These are phyloP conservation scores for Plasmopara halstedii DNA, from an alignment of 352 stramenopile species.

Conservation along the genomic window DNA sequence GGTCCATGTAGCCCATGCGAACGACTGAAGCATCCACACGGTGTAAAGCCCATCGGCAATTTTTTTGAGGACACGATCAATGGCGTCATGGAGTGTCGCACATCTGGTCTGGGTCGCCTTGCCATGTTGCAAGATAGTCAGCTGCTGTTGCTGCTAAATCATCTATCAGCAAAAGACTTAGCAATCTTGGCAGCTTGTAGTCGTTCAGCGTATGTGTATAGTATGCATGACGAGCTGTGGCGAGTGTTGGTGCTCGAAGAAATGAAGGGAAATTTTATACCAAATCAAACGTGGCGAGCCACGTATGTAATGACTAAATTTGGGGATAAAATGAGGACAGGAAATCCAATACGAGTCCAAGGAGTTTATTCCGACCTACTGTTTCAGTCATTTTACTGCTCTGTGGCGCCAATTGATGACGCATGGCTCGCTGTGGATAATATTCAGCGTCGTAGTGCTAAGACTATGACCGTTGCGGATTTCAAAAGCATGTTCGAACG, in stretches of 20 bases:
- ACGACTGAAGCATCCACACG: slow-evolving; percentile 59
- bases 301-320: slow-evolving; percentile 62
- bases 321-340: slow-evolving; percentile 8
- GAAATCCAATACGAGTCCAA: slow-evolving; percentile 33
- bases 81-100: slow-evolving; percentile 56
- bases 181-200: slow-evolving; percentile 35
- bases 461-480: slow-evolving; percentile 33
- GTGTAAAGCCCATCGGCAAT: slow-evolving; percentile 80
- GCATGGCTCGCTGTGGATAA: slow-evolving; percentile 65
- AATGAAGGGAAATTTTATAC: slow-evolving; percentile 53
- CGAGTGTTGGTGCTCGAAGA: slow-evolving; percentile 66
- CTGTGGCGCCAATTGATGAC: slow-evolving; percentile 45
- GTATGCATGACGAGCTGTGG: slow-evolving; percentile 79
- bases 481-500: slow-evolving; percentile 72
- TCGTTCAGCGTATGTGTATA: slow-evolving; percentile 62
- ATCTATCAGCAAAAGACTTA: slow-evolving; percentile 44
- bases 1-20: background rate
- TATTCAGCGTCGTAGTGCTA: slow-evolving; percentile 55
- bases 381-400: slow-evolving; percentile 84
- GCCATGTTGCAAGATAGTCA: slow-evolving; percentile 49
- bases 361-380: slow-evolving; percentile 85
- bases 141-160: slow-evolving; percentile 59
- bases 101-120: slow-evolving; percentile 44
- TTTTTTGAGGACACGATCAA: slow-evolving; percentile 57
- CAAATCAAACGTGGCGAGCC: slow-evolving; percentile 51